A percentile compares a stretch with the other conserved stretches of the same genome.
These are phyloP conservation scores for Aspergillus sp. DNA, from an alignment of 2,329 filamentous ascomycete genomes.

Conservation along the genomic window DNA sequence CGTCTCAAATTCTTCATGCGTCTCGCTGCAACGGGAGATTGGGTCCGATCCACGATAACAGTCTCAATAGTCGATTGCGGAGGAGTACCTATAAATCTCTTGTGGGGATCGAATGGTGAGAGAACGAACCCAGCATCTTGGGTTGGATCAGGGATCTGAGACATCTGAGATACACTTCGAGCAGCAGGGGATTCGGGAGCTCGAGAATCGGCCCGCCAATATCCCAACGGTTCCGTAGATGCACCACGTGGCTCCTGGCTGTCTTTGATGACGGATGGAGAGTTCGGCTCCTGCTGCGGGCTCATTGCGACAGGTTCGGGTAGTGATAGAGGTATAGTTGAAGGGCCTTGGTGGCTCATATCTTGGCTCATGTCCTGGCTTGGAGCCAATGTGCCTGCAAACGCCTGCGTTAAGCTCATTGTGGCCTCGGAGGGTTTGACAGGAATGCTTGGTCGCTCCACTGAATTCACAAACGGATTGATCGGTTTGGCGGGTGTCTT, in stretches of 20 bases:
- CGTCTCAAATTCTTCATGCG: constrained; percentile 57
- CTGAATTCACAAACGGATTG: constrained; percentile 27
- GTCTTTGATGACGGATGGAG: constrained; percentile 60
- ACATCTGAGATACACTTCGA: constrained; percentile 59
- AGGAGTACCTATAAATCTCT: constrained; percentile 64
- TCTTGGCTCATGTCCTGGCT: constrained; percentile 45
- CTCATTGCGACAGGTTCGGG: constrained; percentile 59
- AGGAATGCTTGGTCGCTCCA: constrained; percentile 61
- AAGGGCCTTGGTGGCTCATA: too few relatives aligned
- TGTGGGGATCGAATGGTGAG: constrained; percentile 67
- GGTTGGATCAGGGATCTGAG: constrained; percentile 71
- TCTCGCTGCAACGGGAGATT: constrained; percentile 65
- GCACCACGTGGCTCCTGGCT: constrained; percentile 52
- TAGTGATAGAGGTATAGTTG: constrained; percentile 43
- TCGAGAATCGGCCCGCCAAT: constrained; percentile 32
- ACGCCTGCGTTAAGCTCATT: constrained; percentile 82
- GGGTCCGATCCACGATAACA: constrained; percentile 52
- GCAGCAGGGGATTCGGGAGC: constrained; percentile 38
- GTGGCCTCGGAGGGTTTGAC: constrained; percentile 57
- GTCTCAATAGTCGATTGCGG: constrained; percentile 68
- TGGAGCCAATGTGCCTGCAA: constrained; percentile 82
- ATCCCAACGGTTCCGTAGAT: constrained; percentile 47
- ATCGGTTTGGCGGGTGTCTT: constrained; percentile 35
- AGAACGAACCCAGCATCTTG: constrained; percentile 77
- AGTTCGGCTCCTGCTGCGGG: constrained; percentile 61